These are phyloP conservation scores for Ascochyta clinopodiicola DNA, from an alignment of 2,329 filamentous ascomycete genomes.

Conservation along the genomic window DNA sequence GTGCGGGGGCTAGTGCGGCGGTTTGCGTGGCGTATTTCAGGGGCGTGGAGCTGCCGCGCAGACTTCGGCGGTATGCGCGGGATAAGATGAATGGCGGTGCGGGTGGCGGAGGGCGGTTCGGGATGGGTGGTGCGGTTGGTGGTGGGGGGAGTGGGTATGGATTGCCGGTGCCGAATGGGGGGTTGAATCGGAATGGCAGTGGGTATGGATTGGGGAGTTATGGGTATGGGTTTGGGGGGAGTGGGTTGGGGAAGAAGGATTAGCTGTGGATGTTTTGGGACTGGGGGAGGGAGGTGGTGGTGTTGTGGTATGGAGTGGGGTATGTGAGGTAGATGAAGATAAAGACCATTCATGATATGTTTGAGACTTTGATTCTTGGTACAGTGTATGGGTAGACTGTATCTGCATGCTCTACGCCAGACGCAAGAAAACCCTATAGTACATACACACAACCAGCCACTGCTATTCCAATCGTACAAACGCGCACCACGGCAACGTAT, in stretches of 20 bases:
- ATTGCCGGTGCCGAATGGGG: slow-evolving; percentile 37
- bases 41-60: slow-evolving; percentile 58
- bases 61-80: slow-evolving; percentile 63
- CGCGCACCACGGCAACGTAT: too few species aligned
- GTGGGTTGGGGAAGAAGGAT: slow-evolving; percentile 55
- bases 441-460: not conserved
- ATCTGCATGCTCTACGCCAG: not conserved
- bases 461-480: slow-evolving; percentile 1
- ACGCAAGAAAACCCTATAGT: not conserved
- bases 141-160: slow-evolving; percentile 42
- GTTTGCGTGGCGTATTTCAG: slow-evolving; percentile 63
- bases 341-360: too few species aligned
- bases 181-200: slow-evolving; percentile 43
- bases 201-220: slow-evolving; percentile 52
- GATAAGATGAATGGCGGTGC: slow-evolving; percentile 54
- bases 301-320: too few species aligned
- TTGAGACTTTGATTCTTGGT: not conserved
- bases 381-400: not conserved
- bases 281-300: too few species aligned
- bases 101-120: slow-evolving; percentile 49
- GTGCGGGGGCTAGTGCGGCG: slow-evolving; percentile 55
- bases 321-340: not conserved
- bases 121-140: slow-evolving; percentile 24
- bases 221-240: slow-evolving; percentile 52
- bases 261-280: slow-evolving; percentile 6